Evolutionary conservation across 306 rosid species (phyloP).

Genomic region (Vigna angularis): DNA sequence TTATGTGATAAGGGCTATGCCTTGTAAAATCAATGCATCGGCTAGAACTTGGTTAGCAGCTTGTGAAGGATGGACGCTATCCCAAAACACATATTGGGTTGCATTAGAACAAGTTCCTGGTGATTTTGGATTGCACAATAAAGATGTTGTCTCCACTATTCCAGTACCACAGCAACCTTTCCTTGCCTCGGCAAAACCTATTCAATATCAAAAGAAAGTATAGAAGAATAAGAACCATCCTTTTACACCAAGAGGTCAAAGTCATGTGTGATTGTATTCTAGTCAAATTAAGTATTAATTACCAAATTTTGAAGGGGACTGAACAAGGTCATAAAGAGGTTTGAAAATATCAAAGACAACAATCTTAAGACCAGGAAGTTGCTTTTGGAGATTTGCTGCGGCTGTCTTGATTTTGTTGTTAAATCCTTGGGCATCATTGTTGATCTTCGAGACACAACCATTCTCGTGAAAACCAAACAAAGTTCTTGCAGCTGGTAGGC

Average conservation of each 20-base stretch:
- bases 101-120: constrained; percentile 81
- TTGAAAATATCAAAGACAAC: constrained; percentile 76
- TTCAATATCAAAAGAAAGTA: background rate
- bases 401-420: constrained; percentile 67
- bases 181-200: constrained; percentile 73
- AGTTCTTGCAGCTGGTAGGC: constrained; percentile 72
- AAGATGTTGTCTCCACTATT: constrained; percentile 65
- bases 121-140: constrained; percentile 75
- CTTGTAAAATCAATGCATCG: constrained; percentile 71
- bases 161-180: constrained; percentile 93
- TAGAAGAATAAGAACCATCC: constrained; percentile 5
- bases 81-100: constrained; percentile 83
- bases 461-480: constrained; percentile 60
- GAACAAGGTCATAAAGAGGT: constrained; percentile 66
- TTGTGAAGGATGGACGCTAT: constrained; percentile 85
- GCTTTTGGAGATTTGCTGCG: constrained; percentile 65
- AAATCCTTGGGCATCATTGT: constrained; percentile 68
- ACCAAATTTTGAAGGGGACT: constrained; percentile 77
- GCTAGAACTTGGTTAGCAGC: constrained; percentile 83
- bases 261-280: background rate
- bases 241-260: background rate
- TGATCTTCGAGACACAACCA: constrained; percentile 68
- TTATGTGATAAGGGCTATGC: constrained; percentile 65
- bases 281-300: constrained; percentile 16
- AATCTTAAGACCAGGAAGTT: constrained; percentile 68